These are phyloP conservation scores for Geum urbanum DNA, from an alignment of 306 rosid genomes.

Conservation along the genomic window DNA sequence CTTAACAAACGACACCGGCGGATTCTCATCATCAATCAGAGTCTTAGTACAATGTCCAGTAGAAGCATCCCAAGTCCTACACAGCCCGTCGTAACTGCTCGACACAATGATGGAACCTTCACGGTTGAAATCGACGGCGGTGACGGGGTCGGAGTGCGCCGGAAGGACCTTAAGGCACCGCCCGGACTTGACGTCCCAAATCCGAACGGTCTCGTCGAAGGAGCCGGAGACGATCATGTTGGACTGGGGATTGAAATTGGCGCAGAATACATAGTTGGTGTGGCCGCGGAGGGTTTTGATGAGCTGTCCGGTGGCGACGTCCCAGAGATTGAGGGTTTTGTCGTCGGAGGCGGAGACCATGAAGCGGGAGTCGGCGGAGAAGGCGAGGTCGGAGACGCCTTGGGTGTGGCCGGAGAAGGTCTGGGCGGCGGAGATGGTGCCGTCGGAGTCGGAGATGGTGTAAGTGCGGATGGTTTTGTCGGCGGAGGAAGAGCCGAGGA, in stretches of 20 bases:
- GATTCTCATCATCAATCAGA: constrained; percentile 86
- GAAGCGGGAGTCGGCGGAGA: constrained; percentile 80
- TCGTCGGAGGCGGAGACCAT: constrained; percentile 95
- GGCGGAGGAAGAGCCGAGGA: constrained; percentile 88
- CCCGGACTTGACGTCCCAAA: constrained; percentile 88
- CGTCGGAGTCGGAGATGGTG: constrained; percentile 36
- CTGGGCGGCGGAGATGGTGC: constrained; percentile 56
- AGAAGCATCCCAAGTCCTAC: constrained; percentile 84
- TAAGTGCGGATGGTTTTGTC: constrained; percentile 89
- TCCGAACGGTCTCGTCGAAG: constrained; percentile 89
- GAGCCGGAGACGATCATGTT: constrained; percentile 92
- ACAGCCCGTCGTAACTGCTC: constrained; percentile 91
- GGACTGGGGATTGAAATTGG: constrained; percentile 82
- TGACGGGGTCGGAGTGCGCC: constrained; percentile 92
- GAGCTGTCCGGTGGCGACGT: constrained; percentile 62
- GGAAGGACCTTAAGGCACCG: constrained; percentile 87
- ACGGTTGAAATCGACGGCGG: constrained; percentile 87
- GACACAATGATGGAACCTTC: constrained; percentile 91
- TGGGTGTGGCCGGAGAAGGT: constrained; percentile 61
- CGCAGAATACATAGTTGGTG: constrained; percentile 89
- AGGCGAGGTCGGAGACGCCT: constrained; percentile 89
- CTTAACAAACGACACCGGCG: constrained; percentile 89
- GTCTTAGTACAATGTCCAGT: constrained; percentile 96
- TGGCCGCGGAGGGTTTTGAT: constrained; percentile 81
- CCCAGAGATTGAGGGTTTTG: constrained; percentile 91